Base-by-base conservation (phyloP, 2,329 filamentous ascomycete species). In the Didymella sp. region DNA sequence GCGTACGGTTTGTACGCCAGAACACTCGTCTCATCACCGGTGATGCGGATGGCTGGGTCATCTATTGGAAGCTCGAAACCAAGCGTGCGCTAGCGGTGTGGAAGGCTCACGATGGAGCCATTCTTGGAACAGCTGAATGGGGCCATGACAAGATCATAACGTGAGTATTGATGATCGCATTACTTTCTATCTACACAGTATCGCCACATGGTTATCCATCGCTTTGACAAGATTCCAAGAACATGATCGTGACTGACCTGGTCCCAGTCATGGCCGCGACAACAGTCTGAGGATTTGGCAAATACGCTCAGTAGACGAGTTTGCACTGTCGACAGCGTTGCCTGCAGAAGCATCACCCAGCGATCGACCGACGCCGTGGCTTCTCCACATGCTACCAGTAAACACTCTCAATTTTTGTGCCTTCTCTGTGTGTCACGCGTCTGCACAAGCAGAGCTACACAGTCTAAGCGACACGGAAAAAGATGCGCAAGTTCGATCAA, bases 401-500 rank as follows among this genome's bases (percentile, higher is more conserved):
- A 97, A 97, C 71, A 92, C 94, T 1, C 85, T 98, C 79, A 99
- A 98, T 72, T 99, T 98, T 73, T 99, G 95, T 73, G 84, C 89
- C 1, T 96, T 96, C 73, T 83, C 89, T 2, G 82, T 84, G 59
- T 88, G 88, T 55, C 48, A 63, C 46, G 53, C 59, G 15, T 22
- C 54, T 25, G 11, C 21, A 13, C 27, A 38, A 11, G 19, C 27
- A 6, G 9, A 28, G n/a, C 21, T 38, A 40, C 40, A 19, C 4
- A 17, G 17, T 6, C 56, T 50, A n/a, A 28, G 31, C 12, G 17
- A n/a, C 4, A 7, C n/a, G 17, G 9, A 37, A 2, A 71, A 27
- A 50, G 13, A 49, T 63, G 25, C 59, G 43, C 30, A 8, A 8
- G n/a, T 31, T 13, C 11, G 1, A 9, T 30, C 9, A 8, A n/a